These are phyloP conservation scores for Decorospora gaudefroyi DNA, from an alignment of 2,329 filamentous ascomycete genomes.

Conservation along the genomic window DNA sequence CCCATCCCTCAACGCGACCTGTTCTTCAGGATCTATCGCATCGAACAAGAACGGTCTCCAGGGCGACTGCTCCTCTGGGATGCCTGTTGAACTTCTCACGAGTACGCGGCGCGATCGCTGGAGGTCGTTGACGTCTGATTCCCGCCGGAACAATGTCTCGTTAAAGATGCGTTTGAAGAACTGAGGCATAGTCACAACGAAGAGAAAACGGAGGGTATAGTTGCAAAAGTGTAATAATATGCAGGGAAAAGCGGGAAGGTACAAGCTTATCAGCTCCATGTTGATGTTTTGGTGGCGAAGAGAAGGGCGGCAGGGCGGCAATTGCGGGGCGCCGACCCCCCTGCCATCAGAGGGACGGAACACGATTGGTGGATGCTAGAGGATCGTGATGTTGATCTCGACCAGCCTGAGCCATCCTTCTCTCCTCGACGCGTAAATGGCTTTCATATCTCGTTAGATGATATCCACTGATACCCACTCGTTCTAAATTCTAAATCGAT, in stretches of 20 bases:
- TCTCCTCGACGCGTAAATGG: slow-evolving; percentile 10
- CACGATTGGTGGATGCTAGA: slow-evolving; percentile 3
- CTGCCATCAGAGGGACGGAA: not conserved
- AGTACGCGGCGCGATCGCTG: slow-evolving; percentile 31
- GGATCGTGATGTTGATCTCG: slow-evolving; percentile 9
- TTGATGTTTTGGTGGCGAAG: slow-evolving; percentile 11
- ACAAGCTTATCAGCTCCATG: slow-evolving; percentile 7
- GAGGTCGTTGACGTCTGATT: slow-evolving; percentile 19
- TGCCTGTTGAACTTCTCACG: slow-evolving; percentile 15
- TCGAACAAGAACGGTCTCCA: slow-evolving; percentile 19
- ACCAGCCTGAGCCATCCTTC: not conserved
- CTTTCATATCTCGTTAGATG: too few relatives aligned
- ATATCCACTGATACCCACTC: too few relatives aligned
- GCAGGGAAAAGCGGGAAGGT: slow-evolving; percentile 4
- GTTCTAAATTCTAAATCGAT: too few relatives aligned
- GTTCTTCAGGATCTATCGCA: slow-evolving; percentile 15
- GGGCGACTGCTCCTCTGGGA: slow-evolving; percentile 16
- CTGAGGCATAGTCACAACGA: slow-evolving; percentile 18
- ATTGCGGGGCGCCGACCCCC: slow-evolving; percentile 9
- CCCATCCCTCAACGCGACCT: slow-evolving; percentile 16
- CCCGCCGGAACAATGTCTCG: slow-evolving; percentile 28
- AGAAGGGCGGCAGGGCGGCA: slow-evolving; percentile 9
- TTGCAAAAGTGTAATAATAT: slow-evolving; percentile 4
- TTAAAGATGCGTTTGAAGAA: slow-evolving; percentile 31
- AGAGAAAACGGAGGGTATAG: not conserved